Evolutionary conservation across 1,139 yeast genomes (phyloP).

Genomic region (Blastobotrys serpentis): DNA sequence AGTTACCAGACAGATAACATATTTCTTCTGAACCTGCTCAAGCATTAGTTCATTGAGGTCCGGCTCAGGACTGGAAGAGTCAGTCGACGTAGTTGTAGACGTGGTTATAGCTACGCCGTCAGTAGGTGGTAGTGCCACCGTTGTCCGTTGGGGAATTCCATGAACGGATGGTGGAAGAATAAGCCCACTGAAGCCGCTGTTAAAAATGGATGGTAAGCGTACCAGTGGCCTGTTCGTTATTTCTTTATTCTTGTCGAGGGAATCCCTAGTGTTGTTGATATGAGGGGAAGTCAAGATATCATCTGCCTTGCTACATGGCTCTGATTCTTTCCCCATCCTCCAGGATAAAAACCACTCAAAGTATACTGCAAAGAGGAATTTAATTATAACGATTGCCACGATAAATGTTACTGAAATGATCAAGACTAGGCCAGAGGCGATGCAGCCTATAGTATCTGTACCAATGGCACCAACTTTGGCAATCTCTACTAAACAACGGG

Average conservation of each 20-base stretch:
- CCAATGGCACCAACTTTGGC: constrained; percentile 81
- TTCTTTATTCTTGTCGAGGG: not conserved
- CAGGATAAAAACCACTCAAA: constrained; percentile 62
- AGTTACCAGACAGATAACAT: constrained; percentile 42
- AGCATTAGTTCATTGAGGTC: not conserved
- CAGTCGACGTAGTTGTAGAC: not conserved
- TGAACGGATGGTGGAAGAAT: not conserved
- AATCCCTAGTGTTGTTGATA: too few relatives aligned
- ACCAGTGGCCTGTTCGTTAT: not conserved
- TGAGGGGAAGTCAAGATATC: not conserved
- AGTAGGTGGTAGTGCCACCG: not conserved
- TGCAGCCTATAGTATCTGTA: constrained; percentile 79
- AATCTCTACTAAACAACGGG: constrained; percentile 74
- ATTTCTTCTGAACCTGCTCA: constrained; percentile 39
- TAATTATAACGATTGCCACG: constrained; percentile 62
- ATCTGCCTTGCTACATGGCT: not conserved
- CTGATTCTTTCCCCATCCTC: constrained; percentile 21
- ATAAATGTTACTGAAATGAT: constrained; percentile 72
- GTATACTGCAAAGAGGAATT: constrained; percentile 79
- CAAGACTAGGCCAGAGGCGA: constrained; percentile 71
- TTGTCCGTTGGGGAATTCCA: not conserved
- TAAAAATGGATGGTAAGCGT: not conserved
- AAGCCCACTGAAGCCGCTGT: not conserved
- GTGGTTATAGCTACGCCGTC: constrained; percentile 1
- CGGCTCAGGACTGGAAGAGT: not conserved